Base-by-base conservation (phyloP, 768 basidiomycete genomes). In the Pleurotus giganteus region DNA sequence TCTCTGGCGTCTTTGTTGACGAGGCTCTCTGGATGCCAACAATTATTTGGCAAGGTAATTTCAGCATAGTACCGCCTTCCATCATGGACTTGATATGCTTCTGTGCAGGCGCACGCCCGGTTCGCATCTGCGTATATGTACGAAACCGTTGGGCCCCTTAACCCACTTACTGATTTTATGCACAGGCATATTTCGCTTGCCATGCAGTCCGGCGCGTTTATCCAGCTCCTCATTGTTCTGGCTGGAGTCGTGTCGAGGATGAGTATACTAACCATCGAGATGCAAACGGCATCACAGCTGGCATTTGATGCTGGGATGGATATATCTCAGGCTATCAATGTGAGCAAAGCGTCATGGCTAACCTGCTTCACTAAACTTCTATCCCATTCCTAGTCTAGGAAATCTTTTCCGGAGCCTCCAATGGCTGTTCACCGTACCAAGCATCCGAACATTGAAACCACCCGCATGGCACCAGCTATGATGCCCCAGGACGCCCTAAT, bases 131-230 rank as follows among this genome's bases (percentile, higher is more conserved):
- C 81, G 12, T 86, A 84, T 65, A 66, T 66, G 89, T 88, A 58
- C 57, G 78, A 57, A 23, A 54, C 49, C 28, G 37, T 9, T 54
- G 11, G 13, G 50, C 9, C 11, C 43, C 34, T 32, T 53, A 31
- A 7, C 32, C 47, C 51, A 34, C 34, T 52, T 17, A 46, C 34
- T 15, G 52, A 41, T 47, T 23, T 29, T 41, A 46, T 32, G 31
- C 19, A 6, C 57, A 92, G 89, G 42, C 79, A 79, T 26, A 83
- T 90, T 56, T 69, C 74, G 26, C 72, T 84, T 23, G 79, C 81
- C 29, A 80, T 92, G 75, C 87, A 86, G 64, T 78, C 82, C 0
- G 88, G 85, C 15, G 84, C 88, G 15, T 93, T 93, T 62, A 72
- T 88, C 11, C 86, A 87, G 57, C 64, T 89, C 13, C 68, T 85